phyloP scores from a whole-genome alignment of 2,329 filamentous ascomycete genomes.

The Pyrenochaeta sp. region DNA sequence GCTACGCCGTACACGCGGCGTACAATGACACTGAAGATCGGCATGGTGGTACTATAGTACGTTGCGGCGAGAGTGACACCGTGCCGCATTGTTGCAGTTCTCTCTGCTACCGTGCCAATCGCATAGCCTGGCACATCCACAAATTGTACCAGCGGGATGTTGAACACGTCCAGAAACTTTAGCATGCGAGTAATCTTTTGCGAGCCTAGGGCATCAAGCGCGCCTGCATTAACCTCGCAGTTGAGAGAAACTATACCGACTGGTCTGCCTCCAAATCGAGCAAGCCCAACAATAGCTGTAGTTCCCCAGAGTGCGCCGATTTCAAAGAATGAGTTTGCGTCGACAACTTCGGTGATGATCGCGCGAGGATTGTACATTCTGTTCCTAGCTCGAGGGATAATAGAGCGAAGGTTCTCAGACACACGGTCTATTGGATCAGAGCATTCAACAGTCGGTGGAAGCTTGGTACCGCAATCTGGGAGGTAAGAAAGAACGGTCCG shows the following conservation, averaged over 20 bases:
- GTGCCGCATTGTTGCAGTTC: conserved; percentile 70
- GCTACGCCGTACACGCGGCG: conserved; percentile 69
- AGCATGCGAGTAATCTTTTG: conserved; percentile 68
- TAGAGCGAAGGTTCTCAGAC: conserved; percentile 59
- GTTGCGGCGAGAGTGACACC: conserved; percentile 67
- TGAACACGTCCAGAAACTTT: conserved; percentile 71
- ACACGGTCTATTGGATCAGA: conserved; percentile 60
- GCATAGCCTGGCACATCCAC: conserved; percentile 69
- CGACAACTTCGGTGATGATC: conserved; percentile 66
- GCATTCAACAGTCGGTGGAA: conserved; percentile 59
- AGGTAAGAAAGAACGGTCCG: conserved; percentile 64
- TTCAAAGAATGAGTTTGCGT: conserved; percentile 66
- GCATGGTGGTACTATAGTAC: conserved; percentile 69
- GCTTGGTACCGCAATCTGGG: conserved; percentile 63
- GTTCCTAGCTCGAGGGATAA: conserved; percentile 65
- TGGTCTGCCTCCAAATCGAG: conserved; percentile 63
- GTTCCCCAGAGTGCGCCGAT: conserved; percentile 70
- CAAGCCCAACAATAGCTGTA: conserved; percentile 67
- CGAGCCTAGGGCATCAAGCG: conserved; percentile 66
- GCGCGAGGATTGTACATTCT: conserved; percentile 67
- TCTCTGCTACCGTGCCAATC: conserved; percentile 68
- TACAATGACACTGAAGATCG: conserved; percentile 69
- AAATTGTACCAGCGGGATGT: conserved; percentile 69
- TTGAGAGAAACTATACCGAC: conserved; percentile 68
- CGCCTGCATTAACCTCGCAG: conserved; percentile 66